Base-by-base conservation (phyloP, 2,329 filamentous ascomycete species). In the Claviceps digitariae region DNA sequence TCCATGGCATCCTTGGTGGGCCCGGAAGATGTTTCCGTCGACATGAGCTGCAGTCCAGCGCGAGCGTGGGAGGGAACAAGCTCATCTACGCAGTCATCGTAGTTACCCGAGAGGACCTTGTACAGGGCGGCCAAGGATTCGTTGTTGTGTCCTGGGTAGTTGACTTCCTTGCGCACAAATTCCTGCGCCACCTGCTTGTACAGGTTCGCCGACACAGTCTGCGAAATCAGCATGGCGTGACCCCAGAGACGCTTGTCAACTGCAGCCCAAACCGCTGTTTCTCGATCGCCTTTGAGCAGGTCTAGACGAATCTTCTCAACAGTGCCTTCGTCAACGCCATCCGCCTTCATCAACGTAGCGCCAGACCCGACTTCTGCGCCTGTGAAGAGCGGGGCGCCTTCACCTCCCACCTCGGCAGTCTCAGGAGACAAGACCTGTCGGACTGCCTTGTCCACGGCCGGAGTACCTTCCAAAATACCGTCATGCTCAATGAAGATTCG, bases 131-230 rank as follows among this genome's bases (percentile, higher is more conserved):
- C 90, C 47, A 98, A 75, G 2, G 91, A 87, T 67, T 96, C 87
- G 52, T 90, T 90, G 60, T 86, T 87, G 52, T 84, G 82, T 2
- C 87, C 83, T 3, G 84, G 74, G 51, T 84, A 84, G 65, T 93
- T 94, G 53, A 98, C 88, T 66, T 98, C 93, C 62, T 94, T 90
- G 59, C 90, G 85, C 20, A 98, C 86, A 63, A 98, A 98, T 63
- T 98, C 93, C 62, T 95, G 90, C 0, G 90, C 82, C 27, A 98
- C 90, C 64, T 94, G 87, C 66, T 90, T 94, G 79, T 94, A 97
- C 2, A 94, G 74, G 23, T 88, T 86, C 48, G 87, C 74, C 1
- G 88, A 93, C 69, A 95, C 67, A 0, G 82, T 83, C 56, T 82
- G 79, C 1, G 93, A 86, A 38, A 98, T 84, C 21, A 98, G 75